Base-by-base conservation (phyloP, 441 rosid genomes). In the Croton setiger region DNA sequence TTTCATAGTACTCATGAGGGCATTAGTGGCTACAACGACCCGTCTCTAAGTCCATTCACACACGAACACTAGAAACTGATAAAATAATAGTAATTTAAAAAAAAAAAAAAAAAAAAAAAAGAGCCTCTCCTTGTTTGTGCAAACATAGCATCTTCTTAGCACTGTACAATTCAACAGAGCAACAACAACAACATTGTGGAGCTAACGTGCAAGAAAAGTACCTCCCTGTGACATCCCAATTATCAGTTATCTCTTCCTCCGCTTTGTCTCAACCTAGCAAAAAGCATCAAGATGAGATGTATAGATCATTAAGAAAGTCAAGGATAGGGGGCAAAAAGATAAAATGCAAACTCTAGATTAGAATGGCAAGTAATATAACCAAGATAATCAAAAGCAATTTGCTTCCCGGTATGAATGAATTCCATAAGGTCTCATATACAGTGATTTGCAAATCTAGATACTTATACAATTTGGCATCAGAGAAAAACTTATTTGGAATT, bases 231-330 rank as follows among this genome's bases (percentile, higher is more conserved):
- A 56, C 76, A 56, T 33, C 52, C 12, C 11, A 18, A 20, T 64
- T 35, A n/a, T 31, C 49, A 44, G 72, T 83, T 78, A 86, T 78
- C 88, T 83, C 81, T 86, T 90, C 63, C 91, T 82, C 44, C 96
- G 89, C 83, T 90, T 90, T 2, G 91, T 59, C 72, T 88, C 96
- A 77, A 82, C 93, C 96, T 86, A 74, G 35, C 61, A 70, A 14
- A 64, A 73, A 45, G 43, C 62, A 67, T 27, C 68, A 60, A 72
- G 23, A 43, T 44, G 36, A 39, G 7, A 39, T 14, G 33, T 10
- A 0, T 2, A 39, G n/a, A 6, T 2, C 7, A 7, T 18, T 14
- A 62, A 54, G 8, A 37, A 44, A 39, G 52, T 18, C 47, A 37
- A 59, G 27, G 63, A 36, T 3, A 12, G 37, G 58, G 3, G 13